Evolutionary conservation across 345 rosid species (phyloP).

Genomic region (Lumnitzera littorea): DNA sequence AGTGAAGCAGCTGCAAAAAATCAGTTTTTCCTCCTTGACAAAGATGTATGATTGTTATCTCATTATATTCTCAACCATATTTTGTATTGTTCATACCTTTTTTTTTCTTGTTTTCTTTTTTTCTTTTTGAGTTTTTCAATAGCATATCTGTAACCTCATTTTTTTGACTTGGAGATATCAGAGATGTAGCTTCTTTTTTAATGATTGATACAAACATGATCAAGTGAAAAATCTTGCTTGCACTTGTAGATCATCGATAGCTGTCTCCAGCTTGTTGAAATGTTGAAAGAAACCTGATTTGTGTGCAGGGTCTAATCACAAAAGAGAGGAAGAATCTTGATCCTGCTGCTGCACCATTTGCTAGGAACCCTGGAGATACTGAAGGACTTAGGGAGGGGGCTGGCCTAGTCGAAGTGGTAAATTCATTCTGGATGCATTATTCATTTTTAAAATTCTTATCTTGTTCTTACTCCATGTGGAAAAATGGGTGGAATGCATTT

Average conservation of each 20-base stretch:
- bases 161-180: not conserved
- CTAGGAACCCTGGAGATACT: constrained; percentile 59
- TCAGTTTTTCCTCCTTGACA: constrained; percentile 72
- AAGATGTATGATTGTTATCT: constrained; percentile 58
- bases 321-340: constrained; percentile 83
- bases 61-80: constrained; percentile 1
- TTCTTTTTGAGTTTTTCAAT: not conserved
- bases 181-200: no score
- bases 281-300: not conserved
- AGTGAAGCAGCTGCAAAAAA: constrained; percentile 37
- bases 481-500: not conserved
- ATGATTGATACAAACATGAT: no score
- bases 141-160: not conserved
- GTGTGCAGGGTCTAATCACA: constrained; percentile 80
- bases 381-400: constrained; percentile 78
- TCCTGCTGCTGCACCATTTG: constrained; percentile 81
- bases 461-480: not conserved
- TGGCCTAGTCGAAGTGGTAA: constrained; percentile 83
- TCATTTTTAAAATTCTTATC: constrained; percentile 8
- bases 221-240: no score
- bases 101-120: not conserved
- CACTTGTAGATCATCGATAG: no score
- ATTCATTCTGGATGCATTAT: constrained; percentile 12
- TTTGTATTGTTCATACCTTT: constrained; percentile 2
- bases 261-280: no score